Percentiles rank a stretch among this genome's conserved stretches.
phyloP scores from a whole-genome alignment of 2,329 filamentous ascomycete species.

The Eutypella sp. region DNA sequence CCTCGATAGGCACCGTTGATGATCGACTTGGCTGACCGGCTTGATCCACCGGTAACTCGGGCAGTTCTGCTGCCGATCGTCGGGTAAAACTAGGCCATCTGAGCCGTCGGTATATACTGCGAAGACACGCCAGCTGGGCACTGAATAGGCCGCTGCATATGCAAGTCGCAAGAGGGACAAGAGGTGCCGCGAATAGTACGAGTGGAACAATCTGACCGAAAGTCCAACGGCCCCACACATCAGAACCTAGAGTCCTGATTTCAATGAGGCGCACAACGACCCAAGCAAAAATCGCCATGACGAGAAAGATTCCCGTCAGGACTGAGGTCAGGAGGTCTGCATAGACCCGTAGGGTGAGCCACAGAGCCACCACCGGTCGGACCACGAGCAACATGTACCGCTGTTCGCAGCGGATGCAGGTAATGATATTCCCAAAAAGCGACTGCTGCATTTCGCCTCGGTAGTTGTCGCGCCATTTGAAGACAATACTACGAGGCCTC shows the following conservation, averaged over 20 bases:
- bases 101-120: neutral
- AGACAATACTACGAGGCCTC: slow-evolving; percentile 13
- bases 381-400: slow-evolving; percentile 18
- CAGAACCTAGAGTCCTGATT: slow-evolving; percentile 10
- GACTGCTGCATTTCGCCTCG: slow-evolving; percentile 17
- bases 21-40: neutral
- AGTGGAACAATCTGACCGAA: slow-evolving; percentile 16
- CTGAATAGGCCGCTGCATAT: slow-evolving; percentile 6
- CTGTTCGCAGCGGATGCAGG: slow-evolving; percentile 22
- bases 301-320: slow-evolving; percentile 14
- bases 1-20: neutral
- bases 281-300: slow-evolving; percentile 14
- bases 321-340: slow-evolving; percentile 18
- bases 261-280: slow-evolving; percentile 15
- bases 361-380: slow-evolving; percentile 18
- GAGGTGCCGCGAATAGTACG: slow-evolving; percentile 13
- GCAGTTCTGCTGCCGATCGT: slow-evolving; percentile 1
- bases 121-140: slow-evolving; percentile 1
- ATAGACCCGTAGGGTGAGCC: slow-evolving; percentile 20
- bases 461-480: slow-evolving; percentile 17
- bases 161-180: slow-evolving; percentile 11
- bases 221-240: slow-evolving; percentile 9
- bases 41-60: slow-evolving; percentile 1
- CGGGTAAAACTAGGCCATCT: slow-evolving; percentile 1
- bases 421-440: slow-evolving; percentile 11